phyloP scores from a whole-genome alignment of 1,284 basidiomycete genomes.

The Rhodotorula sp. region DNA sequence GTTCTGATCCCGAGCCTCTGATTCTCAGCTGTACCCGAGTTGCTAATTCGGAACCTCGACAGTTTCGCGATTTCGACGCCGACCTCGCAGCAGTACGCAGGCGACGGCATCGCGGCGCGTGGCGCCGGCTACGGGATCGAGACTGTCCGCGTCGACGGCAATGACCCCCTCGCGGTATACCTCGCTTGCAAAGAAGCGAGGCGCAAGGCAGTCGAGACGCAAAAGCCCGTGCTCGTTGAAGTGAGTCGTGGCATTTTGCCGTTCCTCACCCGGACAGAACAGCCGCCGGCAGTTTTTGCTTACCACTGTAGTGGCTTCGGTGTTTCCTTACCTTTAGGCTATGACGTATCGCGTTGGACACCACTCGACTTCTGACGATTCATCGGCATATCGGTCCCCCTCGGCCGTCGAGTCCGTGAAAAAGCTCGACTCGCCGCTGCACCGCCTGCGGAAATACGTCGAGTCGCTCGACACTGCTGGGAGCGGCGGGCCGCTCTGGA shows the following conservation, averaged over 20 bases:
- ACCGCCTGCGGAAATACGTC: constrained; percentile 77
- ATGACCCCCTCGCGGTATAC: constrained; percentile 84
- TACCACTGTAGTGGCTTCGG: no score
- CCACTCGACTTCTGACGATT: constrained; percentile 92
- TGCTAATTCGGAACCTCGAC: constrained; percentile 49
- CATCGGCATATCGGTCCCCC: constrained; percentile 79
- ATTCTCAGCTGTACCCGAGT: constrained; percentile 56
- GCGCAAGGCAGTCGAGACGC: constrained; percentile 69
- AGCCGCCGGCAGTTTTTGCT: no score
- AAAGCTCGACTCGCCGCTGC: constrained; percentile 68
- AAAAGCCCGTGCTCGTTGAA: constrained; percentile 76
- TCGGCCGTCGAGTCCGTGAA: constrained; percentile 83
- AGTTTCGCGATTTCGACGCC: constrained; percentile 96
- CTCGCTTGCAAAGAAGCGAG: constrained; percentile 77
- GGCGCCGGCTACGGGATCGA: constrained; percentile 93
- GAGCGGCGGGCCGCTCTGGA: constrained; percentile 66
- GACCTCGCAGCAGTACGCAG: constrained; percentile 80
- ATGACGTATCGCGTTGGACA: constrained; percentile 96
- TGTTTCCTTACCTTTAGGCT: constrained; percentile 55
- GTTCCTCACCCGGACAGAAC: neutral
- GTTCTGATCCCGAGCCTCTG: constrained; percentile 65
- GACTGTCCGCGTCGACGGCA: constrained; percentile 87
- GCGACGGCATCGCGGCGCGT: constrained; percentile 87
- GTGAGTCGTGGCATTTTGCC: constrained; percentile 7
- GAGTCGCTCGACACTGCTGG: constrained; percentile 53